Percentiles rank a stretch among this genome's conserved stretches.
These are phyloP conservation scores for Caloboletus firmus DNA, from an alignment of 1,284 basidiomycete species.

Conservation along the genomic window DNA sequence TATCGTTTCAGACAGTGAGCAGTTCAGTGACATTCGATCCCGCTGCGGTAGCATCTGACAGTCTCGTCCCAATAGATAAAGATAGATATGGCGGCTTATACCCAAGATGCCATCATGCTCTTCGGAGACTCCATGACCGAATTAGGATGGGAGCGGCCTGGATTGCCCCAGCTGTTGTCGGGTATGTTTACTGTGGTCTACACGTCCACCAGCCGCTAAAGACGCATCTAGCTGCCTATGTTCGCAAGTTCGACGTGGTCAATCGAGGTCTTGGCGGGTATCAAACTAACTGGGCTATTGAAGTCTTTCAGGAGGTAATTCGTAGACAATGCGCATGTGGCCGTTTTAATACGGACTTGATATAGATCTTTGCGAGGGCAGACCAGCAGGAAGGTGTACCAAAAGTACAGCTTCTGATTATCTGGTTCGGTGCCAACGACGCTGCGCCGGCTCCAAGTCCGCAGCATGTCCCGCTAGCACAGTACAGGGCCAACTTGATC, in stretches of 20 bases:
- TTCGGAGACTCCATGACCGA: constrained; percentile 80
- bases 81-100: constrained; percentile 51
- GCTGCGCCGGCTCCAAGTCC: constrained; percentile 56
- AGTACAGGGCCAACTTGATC: constrained; percentile 67
- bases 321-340: neutral
- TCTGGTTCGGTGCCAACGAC: constrained; percentile 93
- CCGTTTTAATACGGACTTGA: neutral
- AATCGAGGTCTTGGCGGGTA: constrained; percentile 83
- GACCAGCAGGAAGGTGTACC: constrained; percentile 50
- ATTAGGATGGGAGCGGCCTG: constrained; percentile 55
- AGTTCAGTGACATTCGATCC: neutral
- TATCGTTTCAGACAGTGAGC: neutral
- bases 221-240: constrained; percentile 60
- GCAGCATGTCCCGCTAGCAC: constrained; percentile 69
- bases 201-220: neutral
- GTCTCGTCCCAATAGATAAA: neutral
- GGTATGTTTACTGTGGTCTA: constrained; percentile 43
- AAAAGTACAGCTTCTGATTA: constrained; percentile 70
- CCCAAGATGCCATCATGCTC: constrained; percentile 66
- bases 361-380: constrained; percentile 56
- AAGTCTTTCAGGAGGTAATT: constrained; percentile 72
- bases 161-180: constrained; percentile 62
- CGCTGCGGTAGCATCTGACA: too few relatives aligned
- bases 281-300: constrained; percentile 81
- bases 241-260: constrained; percentile 76